These are phyloP conservation scores for Mycena indigotica DNA, from an alignment of 768 basidiomycete species.

Conservation along the genomic window DNA sequence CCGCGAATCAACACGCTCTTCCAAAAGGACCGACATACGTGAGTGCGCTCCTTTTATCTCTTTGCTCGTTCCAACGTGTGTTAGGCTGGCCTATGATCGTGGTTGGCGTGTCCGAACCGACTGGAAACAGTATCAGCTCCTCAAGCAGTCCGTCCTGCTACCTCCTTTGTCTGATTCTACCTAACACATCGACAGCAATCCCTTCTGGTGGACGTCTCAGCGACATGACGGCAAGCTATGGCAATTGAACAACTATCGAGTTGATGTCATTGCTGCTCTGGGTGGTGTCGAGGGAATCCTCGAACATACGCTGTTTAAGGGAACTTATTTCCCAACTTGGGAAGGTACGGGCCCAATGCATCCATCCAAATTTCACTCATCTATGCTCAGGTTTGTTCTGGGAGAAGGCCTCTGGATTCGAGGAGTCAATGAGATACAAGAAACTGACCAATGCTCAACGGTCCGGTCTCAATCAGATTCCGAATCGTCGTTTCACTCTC, in stretches of 20 bases:
- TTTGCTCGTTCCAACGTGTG: constrained; percentile 11
- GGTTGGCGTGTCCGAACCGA: constrained; percentile 98
- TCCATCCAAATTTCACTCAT: too few species aligned
- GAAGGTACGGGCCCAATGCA: too few species aligned
- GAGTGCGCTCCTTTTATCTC: constrained; percentile 27
- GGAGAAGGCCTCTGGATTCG: constrained; percentile 98
- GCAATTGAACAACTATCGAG: constrained; percentile 98
- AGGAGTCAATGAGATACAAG: constrained; percentile 94
- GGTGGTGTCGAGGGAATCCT: constrained; percentile 96
- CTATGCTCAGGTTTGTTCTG: constrained; percentile 75
- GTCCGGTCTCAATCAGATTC: constrained; percentile 96
- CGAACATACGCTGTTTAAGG: constrained; percentile 97
- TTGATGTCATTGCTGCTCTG: constrained; percentile 97
- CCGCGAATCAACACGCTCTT: constrained; percentile 98
- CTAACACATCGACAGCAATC: constrained; percentile 59
- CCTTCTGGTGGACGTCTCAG: constrained; percentile 99
- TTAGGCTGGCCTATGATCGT: constrained; percentile 92
- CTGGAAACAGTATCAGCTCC: constrained; percentile 95
- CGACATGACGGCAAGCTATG: constrained; percentile 95
- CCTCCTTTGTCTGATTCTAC: not conserved
- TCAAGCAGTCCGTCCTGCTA: constrained; percentile 71
- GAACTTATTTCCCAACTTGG: constrained; percentile 97
- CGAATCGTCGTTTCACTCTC: constrained; percentile 97
- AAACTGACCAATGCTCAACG: constrained; percentile 98
- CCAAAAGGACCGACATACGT: constrained; percentile 97